A percentile compares a stretch with the other conserved stretches of the same genome.
These are phyloP conservation scores for Capronia americana DNA, from an alignment of 2,329 filamentous ascomycete genomes.

Conservation along the genomic window DNA sequence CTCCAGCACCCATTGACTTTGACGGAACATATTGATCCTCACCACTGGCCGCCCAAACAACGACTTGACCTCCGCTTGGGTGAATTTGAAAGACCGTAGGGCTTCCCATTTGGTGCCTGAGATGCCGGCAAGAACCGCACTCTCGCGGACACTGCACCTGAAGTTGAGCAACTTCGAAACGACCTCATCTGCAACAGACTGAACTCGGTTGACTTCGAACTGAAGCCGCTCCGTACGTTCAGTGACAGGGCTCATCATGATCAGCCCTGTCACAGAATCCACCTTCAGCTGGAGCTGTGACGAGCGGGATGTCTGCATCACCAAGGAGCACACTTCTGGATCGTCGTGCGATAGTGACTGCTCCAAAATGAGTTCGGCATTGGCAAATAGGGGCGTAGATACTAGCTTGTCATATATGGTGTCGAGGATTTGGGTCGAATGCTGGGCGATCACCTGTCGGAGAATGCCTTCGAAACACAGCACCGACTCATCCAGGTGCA, in stretches of 20 bases:
- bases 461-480: slow-evolving; percentile 79
- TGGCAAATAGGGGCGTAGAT: slow-evolving; percentile 66
- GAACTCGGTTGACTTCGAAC: slow-evolving; percentile 64
- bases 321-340: slow-evolving; percentile 71
- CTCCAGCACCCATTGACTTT: slow-evolving; percentile 70
- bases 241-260: slow-evolving; percentile 71
- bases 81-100: slow-evolving; percentile 50
- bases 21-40: slow-evolving; percentile 72
- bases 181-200: slow-evolving; percentile 53
- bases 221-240: slow-evolving; percentile 65
- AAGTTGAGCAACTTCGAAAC: slow-evolving; percentile 42
- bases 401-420: slow-evolving; percentile 68
- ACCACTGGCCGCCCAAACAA: slow-evolving; percentile 69
- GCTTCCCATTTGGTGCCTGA: slow-evolving; percentile 44
- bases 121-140: slow-evolving; percentile 24
- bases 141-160: slow-evolving; percentile 37
- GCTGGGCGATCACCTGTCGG: slow-evolving; percentile 74
- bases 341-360: slow-evolving; percentile 65
- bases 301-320: slow-evolving; percentile 71
- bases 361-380: slow-evolving; percentile 63
- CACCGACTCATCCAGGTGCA: slow-evolving; percentile 69
- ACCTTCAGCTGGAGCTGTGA: slow-evolving; percentile 68
- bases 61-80: slow-evolving; percentile 57
- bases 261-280: slow-evolving; percentile 78
- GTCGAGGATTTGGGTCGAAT: slow-evolving; percentile 74